Base-by-base conservation (phyloP, 2,329 filamentous ascomycete species). In the Sporothrix variecibatus region DNA sequence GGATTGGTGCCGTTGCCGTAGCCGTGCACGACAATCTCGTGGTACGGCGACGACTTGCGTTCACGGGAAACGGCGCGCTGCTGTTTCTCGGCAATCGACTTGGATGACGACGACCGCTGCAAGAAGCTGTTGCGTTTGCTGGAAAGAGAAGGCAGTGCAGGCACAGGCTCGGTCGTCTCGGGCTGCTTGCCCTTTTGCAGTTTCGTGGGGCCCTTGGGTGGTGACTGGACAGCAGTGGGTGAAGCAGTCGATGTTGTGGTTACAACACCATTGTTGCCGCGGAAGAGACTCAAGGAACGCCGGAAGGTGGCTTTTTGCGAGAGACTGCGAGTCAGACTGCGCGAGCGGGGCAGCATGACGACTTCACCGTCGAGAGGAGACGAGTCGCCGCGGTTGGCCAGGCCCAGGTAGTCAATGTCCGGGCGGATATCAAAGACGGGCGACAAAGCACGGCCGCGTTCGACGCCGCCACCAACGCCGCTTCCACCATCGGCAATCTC, bases 331-430 rank as follows among this genome's bases (percentile, higher is more conserved):
- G 78, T 77, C 1, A 84, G 70, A 75, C 80, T 79, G 34, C 74
- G 76, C n/a, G 77, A 75, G 7, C 79, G 75, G 20, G 79, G 69
- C 51, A 78, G 75, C 38, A 73, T 26, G 3, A 69, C 51, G 11
- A 76, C 43, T 8, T 72, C 64, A 2, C 67, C 71, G 2, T 71
- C 58, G 46, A 15, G 28, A 17, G 70, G 38, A 2, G 53, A 17
- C 49, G 51, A 26, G 3, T 67, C 65, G 34, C 77, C 75, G 68
- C 81, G 80, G 74, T 85, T 84, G 0, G 82, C 82, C 8, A 86
- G 80, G 0, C 85, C 85, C 72, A 86, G 84, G 75, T 89, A 88
- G 76, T 90, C 87, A 60, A 90, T 85, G 68, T 90, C 88, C 0
- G 87, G 87, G 74, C 86, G 85, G 74, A 89, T 86, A 74, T 87